Percentiles rank a stretch among this genome's conserved stretches.
Evolutionary conservation across 495 filamentous ascomycete genomes (phyloP).

Genomic region (Annulohypoxylon moriforme): DNA sequence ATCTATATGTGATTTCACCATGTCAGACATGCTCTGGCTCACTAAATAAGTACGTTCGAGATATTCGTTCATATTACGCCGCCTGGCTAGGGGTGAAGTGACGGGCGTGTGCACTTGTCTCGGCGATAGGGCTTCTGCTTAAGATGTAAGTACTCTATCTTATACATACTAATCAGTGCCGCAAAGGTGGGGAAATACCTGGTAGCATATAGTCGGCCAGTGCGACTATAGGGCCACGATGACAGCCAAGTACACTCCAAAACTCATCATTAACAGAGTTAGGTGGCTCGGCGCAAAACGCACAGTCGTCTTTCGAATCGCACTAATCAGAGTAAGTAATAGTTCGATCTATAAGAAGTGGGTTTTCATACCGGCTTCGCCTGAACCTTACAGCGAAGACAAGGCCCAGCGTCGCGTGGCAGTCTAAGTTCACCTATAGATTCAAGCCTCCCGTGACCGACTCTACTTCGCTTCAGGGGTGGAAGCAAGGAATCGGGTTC

Average conservation of each 20-base stretch:
- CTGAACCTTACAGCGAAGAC: slow-evolving; percentile 58
- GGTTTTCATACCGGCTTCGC: slow-evolving; percentile 52
- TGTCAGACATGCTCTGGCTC: slow-evolving; percentile 48
- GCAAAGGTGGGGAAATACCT: slow-evolving; percentile 46
- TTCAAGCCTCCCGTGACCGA: slow-evolving; percentile 59
- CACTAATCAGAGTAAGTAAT: slow-evolving; percentile 49
- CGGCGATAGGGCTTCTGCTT: slow-evolving; percentile 55
- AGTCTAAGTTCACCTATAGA: slow-evolving; percentile 63
- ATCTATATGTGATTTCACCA: slow-evolving; percentile 58
- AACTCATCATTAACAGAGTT: slow-evolving; percentile 53
- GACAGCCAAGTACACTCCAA: slow-evolving; percentile 60
- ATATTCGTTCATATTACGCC: slow-evolving; percentile 63
- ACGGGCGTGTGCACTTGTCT: slow-evolving; percentile 61
- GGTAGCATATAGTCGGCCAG: slow-evolving; percentile 61
- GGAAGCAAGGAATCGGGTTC: slow-evolving; percentile 63
- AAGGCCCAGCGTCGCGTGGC: slow-evolving; percentile 56
- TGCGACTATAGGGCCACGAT: slow-evolving; percentile 55
- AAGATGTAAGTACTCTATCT: slow-evolving; percentile 17
- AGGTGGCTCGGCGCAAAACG: slow-evolving; percentile 52
- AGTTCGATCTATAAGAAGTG: slow-evolving; percentile 1
- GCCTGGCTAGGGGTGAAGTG: slow-evolving; percentile 60
- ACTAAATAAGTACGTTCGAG: slow-evolving; percentile 58
- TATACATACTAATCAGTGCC: neutral
- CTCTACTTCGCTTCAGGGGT: slow-evolving; percentile 60
- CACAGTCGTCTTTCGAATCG: slow-evolving; percentile 59